Evolutionary conservation across 2,329 filamentous ascomycete species (phyloP), one percentile per base, ranked within the genome.

Genomic region (Sphaerostilbella broomeana): DNA sequence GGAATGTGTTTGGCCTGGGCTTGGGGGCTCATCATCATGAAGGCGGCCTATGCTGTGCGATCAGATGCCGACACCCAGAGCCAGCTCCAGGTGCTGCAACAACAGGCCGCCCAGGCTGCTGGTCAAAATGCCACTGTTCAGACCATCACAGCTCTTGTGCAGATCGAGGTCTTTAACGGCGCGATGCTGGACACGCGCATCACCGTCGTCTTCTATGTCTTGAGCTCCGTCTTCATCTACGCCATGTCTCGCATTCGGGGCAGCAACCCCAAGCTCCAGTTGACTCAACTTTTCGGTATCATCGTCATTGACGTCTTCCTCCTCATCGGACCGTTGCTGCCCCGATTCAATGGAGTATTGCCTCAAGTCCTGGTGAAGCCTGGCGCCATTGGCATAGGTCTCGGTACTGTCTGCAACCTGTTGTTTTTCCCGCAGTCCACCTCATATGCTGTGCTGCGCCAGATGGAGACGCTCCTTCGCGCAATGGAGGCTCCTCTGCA

Each of bases 351-450:
- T 4, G 62, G 61, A 4, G 64, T 48, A 0, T 37, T 74, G 3
- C 59, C 64, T 0, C 47, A 55, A 4, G 28, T 59, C 0, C 44
- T 73, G 15, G 57, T 72, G 3, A 64, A 67, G 27, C 70, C 70
- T 1, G 65, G 62, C 1, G 66, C 65, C 1, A 60, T 68, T 13
- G 69, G 66, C 0, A 56, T 68, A 6, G 70, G 63, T 0, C 50
- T 73, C 1, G 70, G 69, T 1, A 38, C 66, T 3, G 62, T 56
- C 4, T 68, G 63, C 30, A 64, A 60, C 5, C 35, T 73, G 1
- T 40, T 73, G 4, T 56, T 73, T 30, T 73, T 73, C 38, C 70
- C 70, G 0, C 62, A 64, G 27, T 73, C 70, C 0, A 69, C 70
- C 0, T 71, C 69, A 0, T 62, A 64, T 17, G 54, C 61, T 2